Percentiles rank a stretch among this genome's conserved stretches.
phyloP scores from a whole-genome alignment of 202 grass and related monocot genomes.

The Brachypodium distachyon region DNA sequence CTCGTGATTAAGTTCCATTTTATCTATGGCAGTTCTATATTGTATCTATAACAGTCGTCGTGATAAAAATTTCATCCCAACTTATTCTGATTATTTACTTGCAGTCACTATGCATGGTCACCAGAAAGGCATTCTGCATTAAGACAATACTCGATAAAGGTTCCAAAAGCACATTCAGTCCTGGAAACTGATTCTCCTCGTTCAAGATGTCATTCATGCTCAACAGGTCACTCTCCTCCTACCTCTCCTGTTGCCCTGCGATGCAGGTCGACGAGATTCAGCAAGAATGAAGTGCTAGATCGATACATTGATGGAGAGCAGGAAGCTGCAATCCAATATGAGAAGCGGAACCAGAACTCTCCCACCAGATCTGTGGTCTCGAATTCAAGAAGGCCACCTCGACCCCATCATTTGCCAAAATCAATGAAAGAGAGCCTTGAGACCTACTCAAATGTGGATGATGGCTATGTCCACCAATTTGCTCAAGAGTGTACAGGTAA shows the following conservation, averaged over 20 bases:
- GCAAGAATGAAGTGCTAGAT: conserved; percentile 48
- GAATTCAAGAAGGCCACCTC: conserved; percentile 45
- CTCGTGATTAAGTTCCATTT: neutral
- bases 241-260: conserved; percentile 42
- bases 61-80: neutral
- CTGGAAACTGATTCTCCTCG: conserved; percentile 40
- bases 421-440: conserved; percentile 25
- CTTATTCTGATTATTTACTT: conserved; percentile 22
- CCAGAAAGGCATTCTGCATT: conserved; percentile 19
- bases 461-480: neutral
- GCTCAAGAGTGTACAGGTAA: conserved; percentile 23
- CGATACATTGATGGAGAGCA: conserved; percentile 52
- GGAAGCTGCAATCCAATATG: conserved; percentile 7
- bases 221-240: conserved; percentile 51
- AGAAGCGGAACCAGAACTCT: conserved; percentile 12
- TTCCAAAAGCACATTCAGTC: conserved; percentile 17
- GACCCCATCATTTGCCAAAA: conserved; percentile 24
- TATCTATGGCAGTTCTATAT: neutral
- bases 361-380: conserved; percentile 23
- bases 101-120: conserved; percentile 24
- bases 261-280: conserved; percentile 35
- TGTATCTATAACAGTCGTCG: neutral
- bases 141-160: conserved; percentile 18
- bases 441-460: conserved; percentile 33
- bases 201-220: conserved; percentile 48